Base-by-base conservation (phyloP, 805 yeast species). In the Schwanniomyces yamadae region DNA sequence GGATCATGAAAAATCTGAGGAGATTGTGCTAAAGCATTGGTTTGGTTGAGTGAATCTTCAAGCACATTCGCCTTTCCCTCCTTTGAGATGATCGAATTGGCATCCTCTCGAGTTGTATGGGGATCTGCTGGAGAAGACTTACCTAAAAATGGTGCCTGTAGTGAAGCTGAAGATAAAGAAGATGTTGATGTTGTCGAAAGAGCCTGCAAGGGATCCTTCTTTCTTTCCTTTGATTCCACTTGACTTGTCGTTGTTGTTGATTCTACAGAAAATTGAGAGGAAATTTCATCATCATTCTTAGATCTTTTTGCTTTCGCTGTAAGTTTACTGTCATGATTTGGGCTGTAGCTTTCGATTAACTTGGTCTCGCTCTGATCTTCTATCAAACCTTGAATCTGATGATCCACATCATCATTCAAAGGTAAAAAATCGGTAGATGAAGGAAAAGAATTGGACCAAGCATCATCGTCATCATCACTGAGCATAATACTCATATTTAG, bases 111-210 rank as follows among this genome's bases (percentile, higher is more conserved):
- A 0, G 80, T 76, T 0, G 79, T 76, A 30, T 61, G 67, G 0
- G 81, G 80, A 41, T 66, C 58, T 1, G 78, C 79, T 0, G 80
- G 80, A 1, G 66, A 50, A 3, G 77, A 59, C 42, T 71, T 71
- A 19, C 55, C 54, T 24, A 55, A 30, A 30, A 63, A 62, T 13
- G 69, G 61, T 7, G 69, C 55, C 36, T 57, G 69, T 12, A 66
- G 42, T 6, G 63, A 50, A 17, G 44, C 27, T 4, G 62, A 48
- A 7, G 61, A 53, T 20, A 37, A 18, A 7, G 48, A 40, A 3
- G 40, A 28, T 10, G 35, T 22, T 11, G 39, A 31, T 7, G 39
- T 32, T 3, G 23, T 19, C 21, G 34, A 21, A 6, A 15, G 13
- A 10, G 18, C 25, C 20, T 25, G 33, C 16, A 20, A 6, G 20